Evolutionary conservation across 805 yeast species (phyloP), one percentile per base, ranked within the genome.

Genomic region (Metschnikowia matae): DNA sequence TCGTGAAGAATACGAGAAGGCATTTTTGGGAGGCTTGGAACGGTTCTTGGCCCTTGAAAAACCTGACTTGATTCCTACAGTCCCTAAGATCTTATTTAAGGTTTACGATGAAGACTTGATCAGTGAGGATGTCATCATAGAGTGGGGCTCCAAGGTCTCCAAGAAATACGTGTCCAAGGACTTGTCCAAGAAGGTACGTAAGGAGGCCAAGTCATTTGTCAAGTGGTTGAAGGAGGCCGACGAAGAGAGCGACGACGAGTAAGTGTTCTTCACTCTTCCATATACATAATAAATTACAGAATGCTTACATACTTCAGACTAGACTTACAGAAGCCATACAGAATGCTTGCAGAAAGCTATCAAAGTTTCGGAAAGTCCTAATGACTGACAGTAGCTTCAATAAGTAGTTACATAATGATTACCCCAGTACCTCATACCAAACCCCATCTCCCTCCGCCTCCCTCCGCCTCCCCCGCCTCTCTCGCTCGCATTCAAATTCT

Each of bases 161-260:
- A 90, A 90, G 77, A 91, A 90, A 70, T 94, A 85, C 63, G 97
- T 94, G 53, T 87, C 95, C 54, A 94, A 92, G 75, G 96, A 89
- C 43, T 78, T 83, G 33, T 85, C 95, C 48, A 92, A 92, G 76
- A 92, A 88, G 79, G 96, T 91, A 46, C 87, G 97, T 71, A 88
- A 84, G 72, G 94, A 97, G 42, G 97, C 97, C 54, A 91, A 90
- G 73, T 96, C 98, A 31, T 94, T 94, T 73, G 75, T 94, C 56
- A 83, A 86, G 58, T 94, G 99, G 99, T 81, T 94, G 59, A 85
- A 89, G 65, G 91, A 87, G 69, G 98, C 99, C 53, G 97, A 89
- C 60, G 85, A 83, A 66, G 92, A 85, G 56, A 78, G 79, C 57
- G 87, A 82, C 58, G 85, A 82, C 44, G 89, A 83, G 57, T 81